These are phyloP conservation scores for Penicillium expansum DNA, from an alignment of 2,329 filamentous ascomycete genomes.

Conservation along the genomic window DNA sequence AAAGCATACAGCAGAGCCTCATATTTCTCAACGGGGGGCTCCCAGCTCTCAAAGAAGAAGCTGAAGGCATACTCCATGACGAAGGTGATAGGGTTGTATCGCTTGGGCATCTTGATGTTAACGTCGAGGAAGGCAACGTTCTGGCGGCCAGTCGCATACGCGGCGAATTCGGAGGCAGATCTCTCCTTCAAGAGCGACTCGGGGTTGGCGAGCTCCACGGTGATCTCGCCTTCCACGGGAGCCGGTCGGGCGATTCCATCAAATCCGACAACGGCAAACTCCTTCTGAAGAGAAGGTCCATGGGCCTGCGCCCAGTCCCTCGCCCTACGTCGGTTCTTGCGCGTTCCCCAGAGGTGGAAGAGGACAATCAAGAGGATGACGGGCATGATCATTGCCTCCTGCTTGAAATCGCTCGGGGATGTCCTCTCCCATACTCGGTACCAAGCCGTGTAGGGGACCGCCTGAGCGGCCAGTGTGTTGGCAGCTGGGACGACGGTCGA, in stretches of 20 bases:
- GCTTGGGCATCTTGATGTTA: conserved; percentile 75
- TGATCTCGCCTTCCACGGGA: conserved; percentile 45
- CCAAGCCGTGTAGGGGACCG: conserved; percentile 82
- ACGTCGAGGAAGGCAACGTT: conserved; percentile 90
- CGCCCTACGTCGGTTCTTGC: conserved; percentile 75
- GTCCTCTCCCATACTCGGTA: conserved; percentile 95
- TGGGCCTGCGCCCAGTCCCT: conserved; percentile 77
- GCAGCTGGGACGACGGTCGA: conserved; percentile 43
- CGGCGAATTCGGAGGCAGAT: conserved; percentile 78
- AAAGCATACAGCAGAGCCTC: conserved; percentile 83
- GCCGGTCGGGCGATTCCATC: conserved; percentile 51
- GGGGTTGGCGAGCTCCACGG: conserved; percentile 46
- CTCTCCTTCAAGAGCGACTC: conserved; percentile 76
- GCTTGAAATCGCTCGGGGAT: conserved; percentile 76
- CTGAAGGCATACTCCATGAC: conserved; percentile 66
- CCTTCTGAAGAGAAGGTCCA: conserved; percentile 66
- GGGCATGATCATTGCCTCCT: conserved; percentile 77
- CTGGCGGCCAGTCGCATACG: conserved; percentile 86
- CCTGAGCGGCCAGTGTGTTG: conserved; percentile 49
- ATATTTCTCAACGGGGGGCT: conserved; percentile 66
- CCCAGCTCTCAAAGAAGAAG: conserved; percentile 77
- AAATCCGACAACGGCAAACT: conserved; percentile 88
- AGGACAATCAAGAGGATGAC: conserved; percentile 71
- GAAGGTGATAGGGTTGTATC: conserved; percentile 74
- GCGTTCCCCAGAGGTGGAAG: conserved; percentile 77